These are phyloP conservation scores for Fusarium udum DNA, from an alignment of 2,329 filamentous ascomycete species.

Conservation along the genomic window DNA sequence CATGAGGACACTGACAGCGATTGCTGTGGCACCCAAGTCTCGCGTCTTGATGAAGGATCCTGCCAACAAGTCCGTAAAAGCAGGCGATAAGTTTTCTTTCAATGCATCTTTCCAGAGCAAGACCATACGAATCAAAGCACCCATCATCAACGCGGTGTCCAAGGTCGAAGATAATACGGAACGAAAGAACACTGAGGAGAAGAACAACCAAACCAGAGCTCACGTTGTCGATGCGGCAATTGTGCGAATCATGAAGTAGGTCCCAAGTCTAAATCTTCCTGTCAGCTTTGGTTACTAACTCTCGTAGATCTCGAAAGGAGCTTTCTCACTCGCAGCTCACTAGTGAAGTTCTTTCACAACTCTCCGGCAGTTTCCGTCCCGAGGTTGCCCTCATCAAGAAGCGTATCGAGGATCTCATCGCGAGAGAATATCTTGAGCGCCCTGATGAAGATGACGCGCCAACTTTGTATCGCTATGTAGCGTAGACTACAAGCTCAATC, in stretches of 20 bases:
- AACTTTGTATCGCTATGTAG: constrained; percentile 76
- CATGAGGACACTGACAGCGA: constrained; percentile 78
- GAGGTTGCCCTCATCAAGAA: constrained; percentile 82
- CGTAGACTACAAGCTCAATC: constrained; percentile 53
- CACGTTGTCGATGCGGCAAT: constrained; percentile 80
- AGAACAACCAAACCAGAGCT: constrained; percentile 76
- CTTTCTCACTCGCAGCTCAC: constrained; percentile 75
- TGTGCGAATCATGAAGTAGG: constrained; percentile 87
- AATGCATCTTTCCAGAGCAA: constrained; percentile 85
- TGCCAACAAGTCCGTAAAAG: constrained; percentile 78
- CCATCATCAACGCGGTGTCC: constrained; percentile 81
- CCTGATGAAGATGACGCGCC: constrained; percentile 70
- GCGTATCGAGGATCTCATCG: constrained; percentile 80
- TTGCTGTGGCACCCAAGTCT: constrained; percentile 85
- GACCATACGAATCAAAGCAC: constrained; percentile 87
- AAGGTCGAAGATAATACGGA: constrained; percentile 82
- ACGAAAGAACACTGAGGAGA: constrained; percentile 76
- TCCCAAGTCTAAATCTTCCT: constrained; percentile 30
- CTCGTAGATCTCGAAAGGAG: constrained; percentile 74
- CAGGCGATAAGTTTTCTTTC: constrained; percentile 81
- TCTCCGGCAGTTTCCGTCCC: constrained; percentile 76
- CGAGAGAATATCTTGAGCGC: constrained; percentile 80
- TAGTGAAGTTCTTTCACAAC: constrained; percentile 75
- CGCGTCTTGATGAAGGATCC: constrained; percentile 84
- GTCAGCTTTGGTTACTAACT: constrained; percentile 11